phyloP scores from a whole-genome alignment of 306 rosid genomes.

The Malus sylvestris region DNA sequence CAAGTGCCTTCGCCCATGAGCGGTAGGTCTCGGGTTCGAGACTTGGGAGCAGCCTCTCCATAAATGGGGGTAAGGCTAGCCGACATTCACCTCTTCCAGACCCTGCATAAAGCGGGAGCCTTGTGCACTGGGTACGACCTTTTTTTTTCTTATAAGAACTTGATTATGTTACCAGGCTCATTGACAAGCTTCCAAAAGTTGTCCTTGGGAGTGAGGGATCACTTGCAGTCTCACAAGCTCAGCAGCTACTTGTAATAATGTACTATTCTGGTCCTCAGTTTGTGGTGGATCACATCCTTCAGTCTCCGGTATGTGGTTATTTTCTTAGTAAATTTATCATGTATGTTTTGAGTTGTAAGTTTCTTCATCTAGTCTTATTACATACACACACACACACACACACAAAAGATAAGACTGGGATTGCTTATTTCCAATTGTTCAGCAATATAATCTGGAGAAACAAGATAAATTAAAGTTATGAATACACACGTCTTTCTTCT shows the following conservation, averaged over 20 bases:
- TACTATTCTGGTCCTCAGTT: conserved; percentile 86
- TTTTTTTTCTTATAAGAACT: not conserved
- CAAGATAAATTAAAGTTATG: not conserved
- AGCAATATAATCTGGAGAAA: not conserved
- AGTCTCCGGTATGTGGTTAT: conserved; percentile 65
- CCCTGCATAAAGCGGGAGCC: too few species aligned
- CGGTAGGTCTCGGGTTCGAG: too few species aligned
- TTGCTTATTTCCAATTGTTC: not conserved
- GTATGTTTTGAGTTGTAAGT: not conserved
- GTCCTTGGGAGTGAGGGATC: conserved; percentile 79
- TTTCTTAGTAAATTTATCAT: conserved; percentile 9
- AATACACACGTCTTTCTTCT: not conserved
- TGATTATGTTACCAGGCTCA: conserved; percentile 48
- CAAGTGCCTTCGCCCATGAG: too few species aligned
- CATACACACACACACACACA: too few species aligned
- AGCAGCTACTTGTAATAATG: conserved; percentile 58
- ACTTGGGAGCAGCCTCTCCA: too few species aligned
- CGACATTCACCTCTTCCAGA: too few species aligned
- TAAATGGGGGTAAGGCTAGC: too few species aligned
- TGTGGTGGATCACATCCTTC: conserved; percentile 65
- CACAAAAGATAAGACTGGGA: not conserved
- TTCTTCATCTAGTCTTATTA: not conserved
- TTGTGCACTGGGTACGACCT: too few species aligned
- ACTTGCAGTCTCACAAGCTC: conserved; percentile 62
- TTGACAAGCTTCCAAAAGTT: conserved; percentile 84